Evolutionary conservation across 1,139 yeast genomes (phyloP), one percentile per base, ranked within the genome.

Genomic region (Pichia sp.): DNA sequence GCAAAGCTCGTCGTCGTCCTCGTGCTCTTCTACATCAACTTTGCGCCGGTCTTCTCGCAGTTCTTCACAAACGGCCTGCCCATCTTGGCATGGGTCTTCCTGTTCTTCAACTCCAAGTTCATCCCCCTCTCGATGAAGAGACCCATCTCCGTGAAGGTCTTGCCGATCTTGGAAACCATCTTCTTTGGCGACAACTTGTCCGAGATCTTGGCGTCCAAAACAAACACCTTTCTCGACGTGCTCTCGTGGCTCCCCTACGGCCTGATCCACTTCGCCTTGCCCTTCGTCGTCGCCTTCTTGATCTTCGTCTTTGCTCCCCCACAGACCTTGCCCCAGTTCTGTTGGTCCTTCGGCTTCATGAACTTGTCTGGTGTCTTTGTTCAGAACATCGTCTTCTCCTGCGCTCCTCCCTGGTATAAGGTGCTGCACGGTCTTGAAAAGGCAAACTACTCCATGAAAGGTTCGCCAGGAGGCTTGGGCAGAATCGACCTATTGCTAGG

Each of bases 391-490:
- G 62, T 83, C 33, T 91, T 90, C 70, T 98, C 99, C 3, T 90
- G 96, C 51, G 97, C 99, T 58, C 96, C 99, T 38, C 99, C 99
- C 40, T 93, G 99, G 99, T 93, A 95, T 70, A 91, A 91, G 69
- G 83, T 82, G 61, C 72, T 85, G 52, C 85, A 93, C 68, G 97
- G 97, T 1, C 78, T 92, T 60, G 83, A 84, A 59, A 95, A 97
- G 27, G 99, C 99, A 6, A 83, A 90, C 71, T 93, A 95, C 71
- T 75, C 86, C 54, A 92, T 93, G 96, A 78, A 78, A 49, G 99
- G 99, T 20, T 86, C 95, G 1, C 97, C 99, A 3, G 99, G 99
- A 64, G 99, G 99, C 0, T 79, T 93, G 61, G 95, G 86, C 20
- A 80, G 99, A 66, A 90, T 93, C 62, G 99, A 93, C 71, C 71